Evolutionary conservation across 805 yeast species (phyloP).

Genomic region (Yarrowia osloensis): DNA sequence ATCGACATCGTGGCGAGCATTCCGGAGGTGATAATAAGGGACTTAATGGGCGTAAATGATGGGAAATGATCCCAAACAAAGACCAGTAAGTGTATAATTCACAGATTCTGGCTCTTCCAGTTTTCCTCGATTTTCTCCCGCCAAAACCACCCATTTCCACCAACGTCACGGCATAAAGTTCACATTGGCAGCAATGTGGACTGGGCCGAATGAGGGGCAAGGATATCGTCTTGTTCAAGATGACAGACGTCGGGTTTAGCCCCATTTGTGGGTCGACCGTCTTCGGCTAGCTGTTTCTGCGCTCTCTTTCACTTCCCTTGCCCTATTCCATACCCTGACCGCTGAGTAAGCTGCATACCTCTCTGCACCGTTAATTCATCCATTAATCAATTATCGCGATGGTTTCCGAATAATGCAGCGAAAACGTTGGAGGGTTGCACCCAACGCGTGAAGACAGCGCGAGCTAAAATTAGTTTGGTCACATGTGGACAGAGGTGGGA

Average conservation of each 20-base stretch:
- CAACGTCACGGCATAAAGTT: not conserved
- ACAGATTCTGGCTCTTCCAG: too few relatives aligned
- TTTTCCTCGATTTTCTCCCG: not conserved
- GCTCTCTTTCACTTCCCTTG: not conserved
- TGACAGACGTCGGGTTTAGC: too few relatives aligned
- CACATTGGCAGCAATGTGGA: constrained; percentile 4
- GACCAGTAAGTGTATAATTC: too few relatives aligned
- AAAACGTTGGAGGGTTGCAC: constrained; percentile 19
- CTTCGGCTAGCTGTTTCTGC: not conserved
- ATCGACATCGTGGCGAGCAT: not conserved
- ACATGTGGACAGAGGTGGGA: not conserved
- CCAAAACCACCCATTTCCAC: not conserved
- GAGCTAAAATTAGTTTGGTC: not conserved
- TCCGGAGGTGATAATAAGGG: too few relatives aligned
- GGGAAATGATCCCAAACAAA: too few relatives aligned
- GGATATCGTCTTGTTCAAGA: not conserved
- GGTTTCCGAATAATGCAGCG: constrained; percentile 28
- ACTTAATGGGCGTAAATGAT: too few relatives aligned
- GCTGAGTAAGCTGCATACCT: not conserved
- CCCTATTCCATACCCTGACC: not conserved
- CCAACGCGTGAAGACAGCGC: not conserved
- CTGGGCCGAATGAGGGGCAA: not conserved
- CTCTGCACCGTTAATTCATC: not conserved
- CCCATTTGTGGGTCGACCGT: too few relatives aligned
- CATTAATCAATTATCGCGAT: constrained; percentile 12